Evolutionary conservation across 2,329 filamentous ascomycete genomes (phyloP), one percentile per base, ranked within the genome.

Genomic region (Huntiella savannae): DNA sequence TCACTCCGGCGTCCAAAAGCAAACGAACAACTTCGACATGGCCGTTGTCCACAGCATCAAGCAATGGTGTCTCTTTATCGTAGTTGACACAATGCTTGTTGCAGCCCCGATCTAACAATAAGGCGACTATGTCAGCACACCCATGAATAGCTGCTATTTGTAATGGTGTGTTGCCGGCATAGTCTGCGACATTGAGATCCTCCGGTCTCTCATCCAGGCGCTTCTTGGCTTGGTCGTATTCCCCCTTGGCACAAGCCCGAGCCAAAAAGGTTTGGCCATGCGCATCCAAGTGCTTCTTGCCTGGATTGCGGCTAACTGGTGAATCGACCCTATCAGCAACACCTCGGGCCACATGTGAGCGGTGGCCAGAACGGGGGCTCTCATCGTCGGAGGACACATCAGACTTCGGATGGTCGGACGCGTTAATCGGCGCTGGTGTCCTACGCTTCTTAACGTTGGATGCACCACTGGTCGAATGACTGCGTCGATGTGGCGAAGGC

Each of bases 31-130:
- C 88, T 13, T 82, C 82, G 5, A 94, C 60, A 57, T 98, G 87
- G 1, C 84, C 84, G 56, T 98, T 98, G 54, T 96, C 91, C 22
- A 96, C 86, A 4, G 91, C 91, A 64, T 98, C 91, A 46, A 98
- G 79, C 33, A 98, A 70, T 22, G 91, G 91, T 0, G 91, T 96
- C 56, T 98, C 91, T 56, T 84, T 85, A 55, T 86, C 80, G 55
- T 84, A 78, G 55, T 81, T 78, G 49, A 78, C 66, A 55, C 73
- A 88, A 56, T 95, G 82, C 40, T 91, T 71, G 47, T 83, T 80
- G 61, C 87, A 94, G 33, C 84, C 83, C 51, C 84, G 79, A 6
- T 83, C 75, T 51, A 98, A 77, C 35, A 98, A 65, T 45, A 93
- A 80, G 58, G 82, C 78, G 35, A 96, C 91, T 48, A 96, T 87